These are phyloP conservation scores for Malassezia sp. DNA, from an alignment of 1,284 basidiomycete species.

Conservation along the genomic window DNA sequence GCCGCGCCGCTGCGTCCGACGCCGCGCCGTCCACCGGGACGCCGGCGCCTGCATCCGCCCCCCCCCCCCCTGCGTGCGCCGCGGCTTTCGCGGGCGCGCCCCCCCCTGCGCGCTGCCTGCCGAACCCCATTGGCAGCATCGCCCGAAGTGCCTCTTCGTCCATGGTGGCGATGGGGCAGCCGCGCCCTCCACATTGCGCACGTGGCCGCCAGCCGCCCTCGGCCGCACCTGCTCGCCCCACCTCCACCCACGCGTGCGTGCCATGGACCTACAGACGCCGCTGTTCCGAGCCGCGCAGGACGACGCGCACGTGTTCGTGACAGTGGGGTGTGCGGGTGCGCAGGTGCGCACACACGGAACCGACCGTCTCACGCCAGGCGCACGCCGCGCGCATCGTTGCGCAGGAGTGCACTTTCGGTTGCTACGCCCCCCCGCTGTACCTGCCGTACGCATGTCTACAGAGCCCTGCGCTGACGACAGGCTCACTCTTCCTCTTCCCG, in stretches of 20 bases:
- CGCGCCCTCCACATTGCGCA: background rate
- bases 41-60: no score
- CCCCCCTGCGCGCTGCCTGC: constrained; percentile 15
- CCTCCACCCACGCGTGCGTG: no score
- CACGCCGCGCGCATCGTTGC: constrained; percentile 2
- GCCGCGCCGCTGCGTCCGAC: no score
- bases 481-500: constrained; percentile 2
- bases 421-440: constrained; percentile 6
- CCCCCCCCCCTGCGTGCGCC: no score
- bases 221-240: background rate
- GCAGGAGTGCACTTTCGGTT: constrained; percentile 10
- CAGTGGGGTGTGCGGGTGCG: background rate
- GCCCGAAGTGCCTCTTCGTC: constrained; percentile 40
- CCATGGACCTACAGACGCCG: constrained; percentile 10
- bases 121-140: constrained; percentile 40
- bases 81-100: background rate
- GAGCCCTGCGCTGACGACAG: background rate
- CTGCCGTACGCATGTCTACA: constrained; percentile 9
- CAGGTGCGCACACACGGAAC: background rate
- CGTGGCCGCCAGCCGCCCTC: background rate
- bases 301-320: constrained; percentile 1
- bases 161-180: constrained; percentile 18
- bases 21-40: no score
- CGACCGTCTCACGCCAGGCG: background rate
- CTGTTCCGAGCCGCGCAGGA: constrained; percentile 7